Evolutionary conservation across 352 stramenopile species (phyloP).

Genomic region (Phytopythium delawarense): DNA sequence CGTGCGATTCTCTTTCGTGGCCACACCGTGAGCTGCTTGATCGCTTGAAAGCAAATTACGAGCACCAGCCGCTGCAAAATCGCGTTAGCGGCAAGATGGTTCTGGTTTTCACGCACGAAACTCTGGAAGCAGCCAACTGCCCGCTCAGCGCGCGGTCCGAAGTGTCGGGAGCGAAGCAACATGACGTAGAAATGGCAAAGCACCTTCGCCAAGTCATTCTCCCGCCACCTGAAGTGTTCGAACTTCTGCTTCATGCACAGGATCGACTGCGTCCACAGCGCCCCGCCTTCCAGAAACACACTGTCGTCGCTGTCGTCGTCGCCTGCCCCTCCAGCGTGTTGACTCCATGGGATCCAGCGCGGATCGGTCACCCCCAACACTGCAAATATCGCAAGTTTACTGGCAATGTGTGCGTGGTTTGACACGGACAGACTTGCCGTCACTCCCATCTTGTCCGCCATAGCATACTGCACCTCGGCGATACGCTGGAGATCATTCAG

Average conservation of each 20-base stretch:
- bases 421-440: not conserved
- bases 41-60: conserved; percentile 64
- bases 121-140: conserved; percentile 62
- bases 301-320: not conserved
- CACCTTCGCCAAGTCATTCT: conserved; percentile 58
- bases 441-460: not conserved
- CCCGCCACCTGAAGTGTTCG: conserved; percentile 52
- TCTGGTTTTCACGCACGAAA: conserved; percentile 49
- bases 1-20: conserved; percentile 25
- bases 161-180: conserved; percentile 34
- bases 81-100: conserved; percentile 26
- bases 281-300: conserved; percentile 4
- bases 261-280: conserved; percentile 25
- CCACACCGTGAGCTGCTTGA: conserved; percentile 35
- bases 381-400: conserved; percentile 64
- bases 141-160: conserved; percentile 37
- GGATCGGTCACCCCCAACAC: conserved; percentile 47
- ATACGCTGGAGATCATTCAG: conserved; percentile 1
- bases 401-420: conserved; percentile 38
- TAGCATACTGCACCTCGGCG: not conserved
- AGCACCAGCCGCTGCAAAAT: conserved; percentile 67
- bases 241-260: conserved; percentile 67
- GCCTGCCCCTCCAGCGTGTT: not conserved
- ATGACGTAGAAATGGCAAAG: conserved; percentile 60
- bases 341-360: conserved; percentile 6